Base-by-base conservation (phyloP, 371 early-diverging fungal genomes). In the Mortierella polycephala region DNA sequence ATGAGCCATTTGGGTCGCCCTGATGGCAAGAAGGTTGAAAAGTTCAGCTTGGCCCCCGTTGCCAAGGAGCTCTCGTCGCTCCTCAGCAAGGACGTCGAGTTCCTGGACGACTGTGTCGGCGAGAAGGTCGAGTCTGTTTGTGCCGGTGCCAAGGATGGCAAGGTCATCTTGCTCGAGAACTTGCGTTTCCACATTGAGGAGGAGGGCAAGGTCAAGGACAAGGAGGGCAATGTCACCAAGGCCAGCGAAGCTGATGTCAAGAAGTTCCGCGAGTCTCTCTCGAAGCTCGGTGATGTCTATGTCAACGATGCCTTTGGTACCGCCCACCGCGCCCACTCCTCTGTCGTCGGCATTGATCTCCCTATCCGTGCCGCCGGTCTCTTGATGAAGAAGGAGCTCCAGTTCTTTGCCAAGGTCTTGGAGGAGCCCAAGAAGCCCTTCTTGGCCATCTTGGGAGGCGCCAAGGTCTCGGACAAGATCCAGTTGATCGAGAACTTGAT, bases 221-320 rank as follows among this genome's bases (percentile, higher is more conserved):
- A 89, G 76, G 88, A 91, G 20, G 97, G 97, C 66, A 92, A 93
- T 53, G 69, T 82, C 74, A 81, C 81, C 86, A 98, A 97, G 93
- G 99, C 99, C 61, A 83, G 85, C 62, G 86, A 92, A 62, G 91
- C 89, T 21, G 89, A 86, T 60, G 92, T 98, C 81, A 86, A 91
- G 57, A 86, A 82, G 64, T 98, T 99, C 95, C 93, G 98, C 68
- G 90, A 81, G 10, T 95, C 96, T 64, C 93, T 99, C 72, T 90
- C 94, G 72, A 92, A 90, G 71, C 91, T 99, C 57, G 98, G 98
- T 65, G 99, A 99, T 85, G 85, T 99, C 67, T 98, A 96, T 77
- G 92, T 99, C 64, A 98, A 98, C 87, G 99, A 99, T 85, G 99
- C 99, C 44, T 99, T 99, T 84, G 99, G 99, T 69, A 98, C 98